A percentile compares a stretch with the other conserved stretches of the same genome.
Conservation (phyloP, 192 early-diverging fungal species). For the Rhizophagus prolifer region DNA sequence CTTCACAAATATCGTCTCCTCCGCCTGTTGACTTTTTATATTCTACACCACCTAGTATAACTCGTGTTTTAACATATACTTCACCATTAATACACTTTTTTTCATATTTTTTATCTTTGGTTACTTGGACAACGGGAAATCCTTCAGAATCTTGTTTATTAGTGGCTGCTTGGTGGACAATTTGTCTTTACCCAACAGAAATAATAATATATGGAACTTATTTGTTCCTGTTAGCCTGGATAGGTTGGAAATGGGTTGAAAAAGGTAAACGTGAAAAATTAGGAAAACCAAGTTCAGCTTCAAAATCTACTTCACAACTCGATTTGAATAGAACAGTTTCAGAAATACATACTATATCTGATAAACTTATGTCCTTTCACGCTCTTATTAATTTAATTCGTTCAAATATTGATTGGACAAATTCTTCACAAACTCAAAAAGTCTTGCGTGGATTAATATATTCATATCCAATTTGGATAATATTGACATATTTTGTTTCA, state of each 20-base stretch:
- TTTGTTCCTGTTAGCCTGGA: slow-evolving; percentile 33
- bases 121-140: slow-evolving; percentile 45
- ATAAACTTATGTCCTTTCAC: slow-evolving; percentile 39
- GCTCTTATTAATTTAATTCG: slow-evolving; percentile 33
- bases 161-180: slow-evolving; percentile 46
- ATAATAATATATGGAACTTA: slow-evolving; percentile 41
- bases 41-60: slow-evolving; percentile 46
- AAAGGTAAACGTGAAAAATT: slow-evolving; percentile 33
- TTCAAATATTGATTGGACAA: slow-evolving; percentile 41
- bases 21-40: slow-evolving; percentile 38
- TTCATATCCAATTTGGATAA: slow-evolving; percentile 41
- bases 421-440: slow-evolving; percentile 32
- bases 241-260: slow-evolving; percentile 39
- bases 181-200: slow-evolving; percentile 41
- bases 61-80: slow-evolving; percentile 41
- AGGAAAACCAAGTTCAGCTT: slow-evolving; percentile 24
- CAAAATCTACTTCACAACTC: slow-evolving; percentile 27
- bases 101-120: slow-evolving; percentile 39
- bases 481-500: slow-evolving; percentile 39
- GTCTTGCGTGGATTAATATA: slow-evolving; percentile 27
- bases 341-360: slow-evolving; percentile 46
- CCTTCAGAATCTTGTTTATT: slow-evolving; percentile 44
- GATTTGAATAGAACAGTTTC: slow-evolving; percentile 40
- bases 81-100: slow-evolving; percentile 39
- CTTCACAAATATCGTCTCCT: background rate